These are phyloP conservation scores for Dactylonectria macrodidyma DNA, from an alignment of 2,329 filamentous ascomycete genomes.

Conservation along the genomic window DNA sequence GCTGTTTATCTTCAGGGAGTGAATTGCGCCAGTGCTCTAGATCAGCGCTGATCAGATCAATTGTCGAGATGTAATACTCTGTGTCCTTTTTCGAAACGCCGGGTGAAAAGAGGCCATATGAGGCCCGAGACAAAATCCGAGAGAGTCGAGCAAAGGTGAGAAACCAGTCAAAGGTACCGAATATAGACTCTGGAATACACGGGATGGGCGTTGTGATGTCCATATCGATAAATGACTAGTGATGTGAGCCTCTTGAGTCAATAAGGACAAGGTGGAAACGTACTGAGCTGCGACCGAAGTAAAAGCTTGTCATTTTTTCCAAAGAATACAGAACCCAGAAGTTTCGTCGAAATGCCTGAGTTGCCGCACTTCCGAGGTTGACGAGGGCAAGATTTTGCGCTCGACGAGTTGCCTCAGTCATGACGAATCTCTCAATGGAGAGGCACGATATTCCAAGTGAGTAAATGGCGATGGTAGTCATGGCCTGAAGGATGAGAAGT, in stretches of 20 bases:
- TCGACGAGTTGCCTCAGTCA: constrained; percentile 36
- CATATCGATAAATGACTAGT: constrained; percentile 31
- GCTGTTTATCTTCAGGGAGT: constrained; percentile 31
- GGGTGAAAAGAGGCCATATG: constrained; percentile 34
- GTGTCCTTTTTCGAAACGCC: constrained; percentile 30
- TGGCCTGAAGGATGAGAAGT: constrained; percentile 36
- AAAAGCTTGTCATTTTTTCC: constrained; percentile 43
- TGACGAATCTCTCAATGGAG: constrained; percentile 37
- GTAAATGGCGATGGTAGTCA: constrained; percentile 33
- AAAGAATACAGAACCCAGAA: constrained; percentile 41
- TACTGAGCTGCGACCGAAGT: constrained; percentile 41
- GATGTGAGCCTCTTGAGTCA: background rate
- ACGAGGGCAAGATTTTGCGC: constrained; percentile 35
- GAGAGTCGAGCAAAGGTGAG: constrained; percentile 30
- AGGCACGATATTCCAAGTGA: constrained; percentile 34
- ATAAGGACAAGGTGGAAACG: background rate
- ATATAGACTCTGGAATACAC: constrained; percentile 35
- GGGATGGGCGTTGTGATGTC: constrained; percentile 38
- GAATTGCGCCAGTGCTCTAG: constrained; percentile 36
- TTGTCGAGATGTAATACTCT: constrained; percentile 19
- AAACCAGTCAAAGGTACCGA: constrained; percentile 37
- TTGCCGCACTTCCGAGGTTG: constrained; percentile 20
- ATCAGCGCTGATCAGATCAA: constrained; percentile 34
- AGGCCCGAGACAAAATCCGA: constrained; percentile 34
- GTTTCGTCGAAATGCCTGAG: constrained; percentile 29